Base-by-base conservation (phyloP, 345 rosid genomes). In the Lagerstroemia speciosa region DNA sequence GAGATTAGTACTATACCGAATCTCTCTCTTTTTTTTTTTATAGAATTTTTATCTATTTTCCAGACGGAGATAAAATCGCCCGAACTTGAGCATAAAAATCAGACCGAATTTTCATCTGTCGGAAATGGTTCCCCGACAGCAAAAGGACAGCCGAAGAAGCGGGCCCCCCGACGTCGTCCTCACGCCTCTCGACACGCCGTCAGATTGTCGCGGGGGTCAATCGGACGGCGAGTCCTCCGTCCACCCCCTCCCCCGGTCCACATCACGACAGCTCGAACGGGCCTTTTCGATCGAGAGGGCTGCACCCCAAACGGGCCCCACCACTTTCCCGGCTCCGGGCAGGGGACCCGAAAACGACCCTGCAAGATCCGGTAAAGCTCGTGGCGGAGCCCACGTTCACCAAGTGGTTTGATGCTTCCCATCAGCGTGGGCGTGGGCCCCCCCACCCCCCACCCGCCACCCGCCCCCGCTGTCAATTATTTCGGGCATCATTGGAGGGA, bases 271-370 rank as follows among this genome's bases (percentile, higher is more conserved):
- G 38, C 7, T 36, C 7, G 38, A 36, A 36, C 38, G 38, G 55
- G 55, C 20, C 55, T 6, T 16, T 20, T 48, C n/a, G 55, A 48
- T 48, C 3, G 55, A 48, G 53, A 11, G 53, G 53, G 7, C 2
- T 46, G 14, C 53, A 46, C 53, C 10, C 53, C 5, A 46, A 19
- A 19, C 2, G 22, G 53, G 53, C 53, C n/a, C 52, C 52, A 14
- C 52, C 2, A 8, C 1, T 10, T 41, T 41, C 16, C 16, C 2
- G 46, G 46, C 52, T 46, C n/a, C 52, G 22, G 53, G 7, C 1
- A 15, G 19, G 53, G 60, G 9, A 29, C 67, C 80, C 41, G 80
- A 74, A 74, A 74, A 31, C 40, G 71, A 76, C 78, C 71, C 73
- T 57, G 69, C 79, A 45, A 15, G 52, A 53, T 24, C 30, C 60